Conservation (phyloP, 305 asterid species). For the Fraxinus sp. region DNA sequence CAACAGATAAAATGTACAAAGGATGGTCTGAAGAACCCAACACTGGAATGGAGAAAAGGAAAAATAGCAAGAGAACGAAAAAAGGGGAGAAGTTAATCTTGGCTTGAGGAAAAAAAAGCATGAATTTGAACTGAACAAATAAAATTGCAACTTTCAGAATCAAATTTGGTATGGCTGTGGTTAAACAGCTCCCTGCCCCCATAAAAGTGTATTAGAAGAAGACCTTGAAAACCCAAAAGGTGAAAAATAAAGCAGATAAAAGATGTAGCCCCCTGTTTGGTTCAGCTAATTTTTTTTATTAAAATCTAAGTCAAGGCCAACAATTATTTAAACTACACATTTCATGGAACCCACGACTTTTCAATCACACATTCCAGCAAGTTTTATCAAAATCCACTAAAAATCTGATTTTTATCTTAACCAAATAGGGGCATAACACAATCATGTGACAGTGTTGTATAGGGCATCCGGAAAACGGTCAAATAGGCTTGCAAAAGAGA, state of each 20-base stretch:
- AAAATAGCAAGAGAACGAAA: conserved; percentile 19
- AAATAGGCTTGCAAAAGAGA: background rate
- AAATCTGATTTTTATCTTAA: background rate
- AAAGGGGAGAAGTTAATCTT: background rate
- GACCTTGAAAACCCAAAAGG: background rate
- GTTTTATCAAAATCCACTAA: background rate
- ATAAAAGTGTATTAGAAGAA: background rate
- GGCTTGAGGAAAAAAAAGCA: conserved; percentile 4
- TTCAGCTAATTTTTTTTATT: background rate
- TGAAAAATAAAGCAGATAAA: background rate
- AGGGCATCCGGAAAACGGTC: background rate
- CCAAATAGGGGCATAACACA: background rate
- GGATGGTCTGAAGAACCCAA: conserved; percentile 93
- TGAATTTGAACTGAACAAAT: conserved; percentile 2
- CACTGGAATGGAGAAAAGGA: conserved; percentile 45
- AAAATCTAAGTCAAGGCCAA: background rate
- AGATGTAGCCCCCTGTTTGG: background rate
- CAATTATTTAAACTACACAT: background rate
- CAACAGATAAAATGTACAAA: conserved; percentile 51
- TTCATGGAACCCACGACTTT: background rate
- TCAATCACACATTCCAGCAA: background rate
- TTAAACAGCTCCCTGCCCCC: background rate
- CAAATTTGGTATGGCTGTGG: background rate
- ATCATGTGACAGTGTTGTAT: background rate
- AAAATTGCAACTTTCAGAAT: background rate